Evolutionary conservation across 257 asterid genomes (phyloP).

Genomic region (Solanum medicagineum): DNA sequence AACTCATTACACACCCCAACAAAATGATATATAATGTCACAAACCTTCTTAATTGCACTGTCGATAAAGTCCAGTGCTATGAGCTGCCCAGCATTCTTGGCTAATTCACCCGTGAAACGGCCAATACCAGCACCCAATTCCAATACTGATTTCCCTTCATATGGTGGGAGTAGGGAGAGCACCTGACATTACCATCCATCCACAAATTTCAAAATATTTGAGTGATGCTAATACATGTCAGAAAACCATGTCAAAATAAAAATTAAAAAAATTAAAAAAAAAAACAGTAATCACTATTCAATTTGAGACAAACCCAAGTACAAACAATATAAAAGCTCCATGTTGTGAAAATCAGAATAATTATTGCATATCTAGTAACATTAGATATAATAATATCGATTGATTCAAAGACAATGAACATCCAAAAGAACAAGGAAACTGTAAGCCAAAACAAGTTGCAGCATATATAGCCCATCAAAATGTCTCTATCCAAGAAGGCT

Average conservation of each 20-base stretch:
- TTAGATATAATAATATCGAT: background rate
- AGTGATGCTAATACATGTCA: background rate
- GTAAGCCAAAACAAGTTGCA: background rate
- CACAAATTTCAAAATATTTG: background rate
- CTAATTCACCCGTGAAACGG: constrained; percentile 89
- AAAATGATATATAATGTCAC: background rate
- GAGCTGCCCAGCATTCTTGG: constrained; percentile 53
- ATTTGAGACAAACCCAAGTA: background rate
- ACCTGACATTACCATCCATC: constrained; percentile 30
- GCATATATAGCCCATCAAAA: background rate
- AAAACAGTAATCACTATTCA: background rate
- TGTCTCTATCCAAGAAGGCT: background rate
- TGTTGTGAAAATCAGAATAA: background rate
- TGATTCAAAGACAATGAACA: background rate
- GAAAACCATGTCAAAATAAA: background rate
- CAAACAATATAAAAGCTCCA: background rate
- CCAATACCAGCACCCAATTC: constrained; percentile 99
- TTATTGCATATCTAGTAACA: background rate
- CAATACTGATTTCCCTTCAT: constrained; percentile 68
- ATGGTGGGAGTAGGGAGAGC: constrained; percentile 71
- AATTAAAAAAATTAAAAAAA: background rate
- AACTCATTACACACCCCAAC: background rate
- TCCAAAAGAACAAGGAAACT: background rate
- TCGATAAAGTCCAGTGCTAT: constrained; percentile 85
- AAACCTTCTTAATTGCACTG: constrained; percentile 65